Conservation (phyloP, 2,329 filamentous ascomycete genomes). For the Chaetomiaceae sp. region DNA sequence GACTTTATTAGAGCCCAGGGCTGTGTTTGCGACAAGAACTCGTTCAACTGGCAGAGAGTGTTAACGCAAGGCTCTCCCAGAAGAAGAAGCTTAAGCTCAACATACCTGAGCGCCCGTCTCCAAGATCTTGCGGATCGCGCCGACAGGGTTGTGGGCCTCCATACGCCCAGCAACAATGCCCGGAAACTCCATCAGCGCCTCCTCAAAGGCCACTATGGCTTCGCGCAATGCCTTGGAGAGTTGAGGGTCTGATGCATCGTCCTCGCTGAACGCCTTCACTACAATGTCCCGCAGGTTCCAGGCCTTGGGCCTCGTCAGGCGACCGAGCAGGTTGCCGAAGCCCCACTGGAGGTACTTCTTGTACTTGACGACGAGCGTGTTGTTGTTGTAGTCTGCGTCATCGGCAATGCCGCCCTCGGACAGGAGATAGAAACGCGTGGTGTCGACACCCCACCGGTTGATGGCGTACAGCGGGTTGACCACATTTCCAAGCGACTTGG, state of each 20-base stretch:
- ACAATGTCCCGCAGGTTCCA: constrained; percentile 66
- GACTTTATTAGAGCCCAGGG: constrained; percentile 62
- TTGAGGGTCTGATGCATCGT: neutral
- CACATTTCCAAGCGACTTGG: constrained; percentile 90
- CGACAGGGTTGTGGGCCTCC: constrained; percentile 58
- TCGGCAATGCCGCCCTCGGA: constrained; percentile 70
- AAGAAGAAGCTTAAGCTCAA: constrained; percentile 2
- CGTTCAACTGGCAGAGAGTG: constrained; percentile 54
- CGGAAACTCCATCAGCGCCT: constrained; percentile 36
- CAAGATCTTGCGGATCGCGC: constrained; percentile 63
- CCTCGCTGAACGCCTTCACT: constrained; percentile 26
- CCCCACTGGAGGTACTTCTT: constrained; percentile 72
- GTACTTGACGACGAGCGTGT: constrained; percentile 68
- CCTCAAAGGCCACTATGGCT: constrained; percentile 5
- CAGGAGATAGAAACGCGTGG: constrained; percentile 84
- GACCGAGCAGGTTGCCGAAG: constrained; percentile 73
- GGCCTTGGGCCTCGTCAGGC: constrained; percentile 62
- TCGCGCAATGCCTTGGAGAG: constrained; percentile 18
- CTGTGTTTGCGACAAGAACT: constrained; percentile 56
- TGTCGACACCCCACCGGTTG: constrained; percentile 81
- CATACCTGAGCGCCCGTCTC: constrained; percentile 55
- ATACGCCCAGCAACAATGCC: constrained; percentile 50
- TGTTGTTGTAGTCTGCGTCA: constrained; percentile 84
- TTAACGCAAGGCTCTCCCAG: constrained; percentile 1
- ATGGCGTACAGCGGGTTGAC: constrained; percentile 92